These are phyloP conservation scores for Cydonia oblonga DNA, from an alignment of 331 rosid genomes.

Conservation along the genomic window DNA sequence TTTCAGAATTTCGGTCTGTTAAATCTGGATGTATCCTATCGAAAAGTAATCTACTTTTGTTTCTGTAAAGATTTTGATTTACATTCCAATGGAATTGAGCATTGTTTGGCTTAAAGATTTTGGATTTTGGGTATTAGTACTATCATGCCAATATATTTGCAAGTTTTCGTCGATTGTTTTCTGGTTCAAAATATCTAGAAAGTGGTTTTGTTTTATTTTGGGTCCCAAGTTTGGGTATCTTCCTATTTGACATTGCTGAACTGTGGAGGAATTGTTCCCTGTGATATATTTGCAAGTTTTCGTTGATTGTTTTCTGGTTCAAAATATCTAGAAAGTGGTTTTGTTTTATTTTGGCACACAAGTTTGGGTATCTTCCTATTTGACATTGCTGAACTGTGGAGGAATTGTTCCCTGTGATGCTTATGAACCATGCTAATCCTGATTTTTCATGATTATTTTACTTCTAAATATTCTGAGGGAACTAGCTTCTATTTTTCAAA, in stretches of 20 bases:
- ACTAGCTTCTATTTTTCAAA: not conserved
- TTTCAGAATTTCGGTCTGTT: not conserved
- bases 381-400: too few relatives aligned
- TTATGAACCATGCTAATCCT: slow-evolving; percentile 18
- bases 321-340: not conserved
- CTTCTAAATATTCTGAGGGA: slow-evolving; percentile 43
- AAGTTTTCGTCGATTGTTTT: not conserved
- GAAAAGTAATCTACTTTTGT: too few relatives aligned
- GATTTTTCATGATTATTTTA: slow-evolving; percentile 10
- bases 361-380: too few relatives aligned
- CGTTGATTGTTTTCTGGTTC: not conserved
- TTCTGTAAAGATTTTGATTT: too few relatives aligned
- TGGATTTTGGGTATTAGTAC: too few relatives aligned
- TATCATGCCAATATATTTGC: too few relatives aligned
- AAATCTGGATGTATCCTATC: too few relatives aligned
- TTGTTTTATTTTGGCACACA: not conserved
- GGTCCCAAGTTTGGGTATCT: too few relatives aligned
- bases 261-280: too few relatives aligned
- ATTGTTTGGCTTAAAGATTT: not conserved
- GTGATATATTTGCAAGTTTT: too few relatives aligned
- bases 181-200: not conserved
- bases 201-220: not conserved
- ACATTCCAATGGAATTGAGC: too few relatives aligned
- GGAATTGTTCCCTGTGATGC: not conserved
- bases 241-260: too few relatives aligned